Percentiles rank a stretch among this genome's conserved stretches.
phyloP scores from a whole-genome alignment of 345 rosid species.

The Ceriops decandra region DNA sequence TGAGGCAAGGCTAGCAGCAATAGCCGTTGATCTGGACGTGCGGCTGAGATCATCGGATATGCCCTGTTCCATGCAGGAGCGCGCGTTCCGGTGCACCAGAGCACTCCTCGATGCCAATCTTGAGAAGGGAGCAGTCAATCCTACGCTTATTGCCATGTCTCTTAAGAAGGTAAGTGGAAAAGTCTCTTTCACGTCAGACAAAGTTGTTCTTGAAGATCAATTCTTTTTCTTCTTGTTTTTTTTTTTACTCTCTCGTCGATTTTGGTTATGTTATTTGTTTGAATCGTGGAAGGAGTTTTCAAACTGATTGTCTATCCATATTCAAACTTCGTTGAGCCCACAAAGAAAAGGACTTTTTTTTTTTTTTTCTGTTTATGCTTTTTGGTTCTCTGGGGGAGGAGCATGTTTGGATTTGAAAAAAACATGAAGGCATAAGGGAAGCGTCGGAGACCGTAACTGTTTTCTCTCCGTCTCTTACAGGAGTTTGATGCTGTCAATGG shows the following conservation, averaged over 20 bases:
- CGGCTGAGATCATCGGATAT: constrained; percentile 53
- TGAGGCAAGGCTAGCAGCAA: constrained; percentile 39
- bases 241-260: too few species aligned
- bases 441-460: too few species aligned
- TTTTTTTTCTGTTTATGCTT: too few species aligned
- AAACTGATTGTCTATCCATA: too few species aligned
- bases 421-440: too few species aligned
- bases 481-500: constrained; percentile 38
- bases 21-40: constrained; percentile 43
- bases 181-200: background rate
- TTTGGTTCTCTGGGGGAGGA: too few species aligned
- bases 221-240: too few species aligned
- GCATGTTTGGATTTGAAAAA: too few species aligned
- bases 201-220: background rate
- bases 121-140: constrained; percentile 15
- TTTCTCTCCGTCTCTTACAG: constrained; percentile 11
- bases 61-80: constrained; percentile 46
- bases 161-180: constrained; percentile 40
- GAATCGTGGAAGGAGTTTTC: background rate
- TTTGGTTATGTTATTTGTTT: too few species aligned
- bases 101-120: constrained; percentile 28
- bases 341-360: too few species aligned
- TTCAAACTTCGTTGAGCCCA: background rate
- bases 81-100: constrained; percentile 38
- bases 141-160: constrained; percentile 40